phyloP scores from a whole-genome alignment of 768 basidiomycete genomes.

The Russula sp. region DNA sequence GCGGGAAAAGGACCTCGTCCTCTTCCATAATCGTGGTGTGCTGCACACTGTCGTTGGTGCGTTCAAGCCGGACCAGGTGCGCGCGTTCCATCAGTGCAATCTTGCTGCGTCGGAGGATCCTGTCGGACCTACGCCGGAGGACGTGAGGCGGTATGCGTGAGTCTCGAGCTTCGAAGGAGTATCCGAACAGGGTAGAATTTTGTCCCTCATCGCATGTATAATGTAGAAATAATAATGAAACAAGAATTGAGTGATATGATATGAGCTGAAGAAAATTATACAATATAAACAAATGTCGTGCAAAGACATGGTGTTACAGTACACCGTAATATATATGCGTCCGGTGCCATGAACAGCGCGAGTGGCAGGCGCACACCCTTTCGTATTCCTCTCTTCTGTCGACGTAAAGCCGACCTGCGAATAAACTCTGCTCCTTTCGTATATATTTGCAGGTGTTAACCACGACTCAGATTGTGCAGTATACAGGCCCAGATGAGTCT shows the following conservation, averaged over 20 bases:
- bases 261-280: no score
- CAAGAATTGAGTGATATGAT: no score
- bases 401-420: conserved; percentile 24
- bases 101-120: conserved; percentile 79
- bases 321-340: not conserved
- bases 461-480: not conserved
- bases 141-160: conserved; percentile 60
- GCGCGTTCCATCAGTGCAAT: conserved; percentile 84
- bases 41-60: conserved; percentile 78
- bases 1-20: conserved; percentile 69
- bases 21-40: conserved; percentile 86
- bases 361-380: conserved; percentile 16
- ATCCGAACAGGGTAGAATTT: no score
- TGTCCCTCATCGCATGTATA: no score
- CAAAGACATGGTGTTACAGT: not conserved
- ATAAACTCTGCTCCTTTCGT: conserved; percentile 7
- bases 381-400: conserved; percentile 21
- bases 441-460: conserved; percentile 9
- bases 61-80: conserved; percentile 62
- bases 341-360: not conserved
- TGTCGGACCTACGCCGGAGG: conserved; percentile 61
- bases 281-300: not conserved
- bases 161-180: no score
- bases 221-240: no score
- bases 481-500: no score